Conservation (phyloP, 176 grass and related monocot species). For the Musa schizocarpa region DNA sequence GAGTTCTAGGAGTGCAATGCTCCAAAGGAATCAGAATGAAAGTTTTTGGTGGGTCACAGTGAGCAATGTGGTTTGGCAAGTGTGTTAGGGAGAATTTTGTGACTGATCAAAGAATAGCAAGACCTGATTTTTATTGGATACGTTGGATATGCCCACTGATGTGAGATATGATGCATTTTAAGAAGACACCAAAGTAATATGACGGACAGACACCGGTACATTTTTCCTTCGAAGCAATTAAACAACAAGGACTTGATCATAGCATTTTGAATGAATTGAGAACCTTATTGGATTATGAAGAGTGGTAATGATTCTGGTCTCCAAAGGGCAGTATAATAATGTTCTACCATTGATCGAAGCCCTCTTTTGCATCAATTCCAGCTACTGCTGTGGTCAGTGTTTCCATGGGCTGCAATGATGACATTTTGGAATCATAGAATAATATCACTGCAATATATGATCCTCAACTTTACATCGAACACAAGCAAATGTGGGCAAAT, state of each 20-base stretch:
- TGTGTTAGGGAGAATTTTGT: constrained; percentile 28
- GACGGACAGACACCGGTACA: neutral
- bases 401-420: neutral
- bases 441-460: neutral
- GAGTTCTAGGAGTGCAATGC: neutral
- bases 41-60: constrained; percentile 25
- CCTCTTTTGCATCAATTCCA: neutral
- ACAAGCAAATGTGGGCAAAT: no score
- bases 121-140: neutral
- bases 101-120: neutral
- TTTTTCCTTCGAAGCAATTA: neutral
- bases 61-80: constrained; percentile 31
- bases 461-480: no score
- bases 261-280: neutral
- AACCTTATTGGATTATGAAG: neutral
- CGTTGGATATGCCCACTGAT: neutral
- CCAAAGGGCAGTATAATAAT: neutral
- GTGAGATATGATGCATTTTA: neutral
- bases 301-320: neutral
- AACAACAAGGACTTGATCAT: neutral
- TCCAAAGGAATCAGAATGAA: constrained; percentile 21
- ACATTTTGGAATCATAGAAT: neutral
- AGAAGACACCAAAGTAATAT: neutral
- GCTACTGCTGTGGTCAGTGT: neutral
- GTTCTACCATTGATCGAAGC: neutral